Percentiles rank a stretch among this genome's conserved stretches.
Conservation (phyloP, 116 monocot species). For the Papilionanthe hybrid region DNA sequence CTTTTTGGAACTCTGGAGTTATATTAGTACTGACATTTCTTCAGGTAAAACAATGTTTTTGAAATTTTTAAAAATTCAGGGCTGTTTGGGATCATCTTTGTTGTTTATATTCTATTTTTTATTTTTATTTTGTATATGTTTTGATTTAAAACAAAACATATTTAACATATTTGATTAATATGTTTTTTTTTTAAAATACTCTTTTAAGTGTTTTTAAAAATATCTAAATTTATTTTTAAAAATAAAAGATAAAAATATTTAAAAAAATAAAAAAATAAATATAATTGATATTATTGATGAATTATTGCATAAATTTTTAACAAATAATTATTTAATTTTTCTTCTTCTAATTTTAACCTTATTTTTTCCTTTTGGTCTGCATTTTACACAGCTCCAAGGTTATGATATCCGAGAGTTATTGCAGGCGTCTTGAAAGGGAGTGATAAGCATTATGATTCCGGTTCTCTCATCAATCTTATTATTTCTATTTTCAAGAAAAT, state of each 20-base stretch:
- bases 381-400: conserved; percentile 74
- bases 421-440: conserved; percentile 36
- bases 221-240: no score
- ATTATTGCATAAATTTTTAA: not conserved
- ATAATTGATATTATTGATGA: no score
- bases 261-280: no score
- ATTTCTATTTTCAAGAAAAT: no score
- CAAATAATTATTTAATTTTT: not conserved
- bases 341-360: not conserved
- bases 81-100: no score
- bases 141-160: no score
- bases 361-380: not conserved
- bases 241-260: no score
- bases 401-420: conserved; percentile 73
- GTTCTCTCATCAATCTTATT: not conserved
- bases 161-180: no score
- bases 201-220: no score
- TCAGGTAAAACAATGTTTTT: conserved; percentile 48
- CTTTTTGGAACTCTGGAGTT: conserved; percentile 86
- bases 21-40: conserved; percentile 79
- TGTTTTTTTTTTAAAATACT: no score
- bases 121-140: no score
- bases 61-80: not conserved
- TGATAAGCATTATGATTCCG: not conserved
- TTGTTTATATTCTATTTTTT: no score